Base-by-base conservation (phyloP, 805 yeast genomes). In the Kazachstania bromeliacearum region DNA sequence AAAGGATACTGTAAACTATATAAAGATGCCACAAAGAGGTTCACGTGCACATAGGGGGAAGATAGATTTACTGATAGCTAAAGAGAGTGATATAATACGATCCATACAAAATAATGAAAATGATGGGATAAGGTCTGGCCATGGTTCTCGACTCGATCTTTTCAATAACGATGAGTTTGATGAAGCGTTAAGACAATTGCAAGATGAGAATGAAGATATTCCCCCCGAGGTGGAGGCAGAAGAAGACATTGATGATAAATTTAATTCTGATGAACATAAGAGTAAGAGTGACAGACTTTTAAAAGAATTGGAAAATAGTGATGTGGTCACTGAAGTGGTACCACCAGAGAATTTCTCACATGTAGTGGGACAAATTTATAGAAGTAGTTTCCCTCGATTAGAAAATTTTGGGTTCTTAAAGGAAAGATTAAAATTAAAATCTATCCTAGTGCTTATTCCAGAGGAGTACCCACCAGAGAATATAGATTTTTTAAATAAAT, bases 281-380 rank as follows among this genome's bases (percentile, higher is more conserved):
- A 46, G 41, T 40, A 56, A 43, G 32, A 40, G 43, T 15, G 16
- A 33, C 15, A 24, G 33, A 6, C 23, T 40, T 16, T 17, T 35
- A 8, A 36, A 35, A 27, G 37, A 22, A n/a, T 22, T 28, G 19
- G 28, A 26, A 26, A 21, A 15, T 12, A 17, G 20, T 19, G 33
- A 30, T 4, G 7, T 8, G n/a, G 12, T 12, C 6, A 23, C 20
- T 9, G 57, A 55, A 24, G 53, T 56, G 15, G 43, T 56, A 13
- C 73, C 94, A 10, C 98, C 98, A 2, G 96, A 92, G 55, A 92
- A 92, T 62, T 92, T 92, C 59, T 74, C 94, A 5, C 76, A 81
- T 33, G 95, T 92, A 2, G 75, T 80, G 36, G 76, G 78, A 3
- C 67, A 71, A 32, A 81, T 92, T 4, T 92, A 85, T 59, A 67